Conservation (phyloP, 805 yeast genomes). For the Ogataea pini region DNA sequence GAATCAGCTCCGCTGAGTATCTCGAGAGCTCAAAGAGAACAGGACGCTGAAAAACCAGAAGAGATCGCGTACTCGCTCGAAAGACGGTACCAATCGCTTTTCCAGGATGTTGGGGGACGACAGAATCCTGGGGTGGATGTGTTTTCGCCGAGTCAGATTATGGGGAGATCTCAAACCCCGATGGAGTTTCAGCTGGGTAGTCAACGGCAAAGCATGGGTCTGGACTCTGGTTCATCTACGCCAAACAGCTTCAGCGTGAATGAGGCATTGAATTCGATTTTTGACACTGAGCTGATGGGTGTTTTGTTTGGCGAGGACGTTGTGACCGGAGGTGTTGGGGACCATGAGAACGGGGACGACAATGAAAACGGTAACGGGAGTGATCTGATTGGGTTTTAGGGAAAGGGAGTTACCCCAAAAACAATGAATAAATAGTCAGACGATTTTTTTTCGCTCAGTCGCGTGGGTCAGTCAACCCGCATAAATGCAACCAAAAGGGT, state of each 20-base stretch:
- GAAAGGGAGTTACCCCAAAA: neutral
- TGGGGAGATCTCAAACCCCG: constrained; percentile 5
- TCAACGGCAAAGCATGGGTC: constrained; percentile 5
- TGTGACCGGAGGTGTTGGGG: constrained; percentile 5
- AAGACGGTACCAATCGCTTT: constrained; percentile 13
- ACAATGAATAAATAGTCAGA: neutral
- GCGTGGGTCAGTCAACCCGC: neutral
- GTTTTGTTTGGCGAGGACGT: constrained; percentile 34
- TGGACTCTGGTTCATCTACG: constrained; percentile 11
- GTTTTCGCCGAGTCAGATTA: neutral
- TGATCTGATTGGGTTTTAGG: constrained; percentile 6
- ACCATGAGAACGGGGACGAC: constrained; percentile 6
- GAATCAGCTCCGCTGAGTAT: neutral
- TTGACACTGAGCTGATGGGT: constrained; percentile 36
- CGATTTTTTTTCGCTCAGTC: neutral
- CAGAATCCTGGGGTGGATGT: neutral
- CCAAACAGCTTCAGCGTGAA: constrained; percentile 24
- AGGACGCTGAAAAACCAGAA: neutral
- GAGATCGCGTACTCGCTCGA: neutral
- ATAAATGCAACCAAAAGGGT: constrained; percentile 1
- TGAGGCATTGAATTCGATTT: constrained; percentile 30
- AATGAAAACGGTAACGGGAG: constrained; percentile 9
- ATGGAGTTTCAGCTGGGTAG: constrained; percentile 7
- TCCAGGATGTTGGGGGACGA: constrained; percentile 6
- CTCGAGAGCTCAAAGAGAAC: neutral